These are phyloP conservation scores for Apiotrichum domesticum DNA, from an alignment of 1,284 basidiomycete species.

Conservation along the genomic window DNA sequence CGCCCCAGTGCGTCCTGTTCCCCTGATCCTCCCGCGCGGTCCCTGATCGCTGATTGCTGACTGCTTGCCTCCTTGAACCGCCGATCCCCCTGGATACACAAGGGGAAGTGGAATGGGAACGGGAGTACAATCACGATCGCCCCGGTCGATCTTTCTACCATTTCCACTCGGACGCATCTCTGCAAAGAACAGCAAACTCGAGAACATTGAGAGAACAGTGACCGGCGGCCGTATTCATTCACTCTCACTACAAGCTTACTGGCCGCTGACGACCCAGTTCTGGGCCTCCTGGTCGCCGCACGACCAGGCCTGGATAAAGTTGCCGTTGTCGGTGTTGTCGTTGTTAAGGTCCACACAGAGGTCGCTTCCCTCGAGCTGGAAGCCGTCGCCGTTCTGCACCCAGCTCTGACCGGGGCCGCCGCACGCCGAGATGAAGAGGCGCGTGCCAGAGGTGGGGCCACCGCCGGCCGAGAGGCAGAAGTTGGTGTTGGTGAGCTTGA, in stretches of 20 bases:
- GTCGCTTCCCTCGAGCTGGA: not conserved
- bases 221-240: no score
- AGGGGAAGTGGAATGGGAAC: no score
- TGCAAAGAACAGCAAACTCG: no score
- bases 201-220: no score
- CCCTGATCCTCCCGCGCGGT: no score
- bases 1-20: no score
- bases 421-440: not conserved
- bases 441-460: not conserved
- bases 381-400: not conserved
- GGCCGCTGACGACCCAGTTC: not conserved
- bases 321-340: not conserved
- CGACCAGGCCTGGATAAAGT: not conserved
- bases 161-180: no score
- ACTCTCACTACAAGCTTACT: not conserved
- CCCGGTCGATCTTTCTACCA: no score
- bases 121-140: no score
- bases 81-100: no score
- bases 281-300: not conserved
- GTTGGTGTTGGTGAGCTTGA: conserved; percentile 10
- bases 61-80: no score
- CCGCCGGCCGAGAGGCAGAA: conserved; percentile 17
- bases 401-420: not conserved
- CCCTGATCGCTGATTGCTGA: no score
- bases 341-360: not conserved